Conservation (phyloP, 306 rosid species). For the Amphicarpaea edgeworthii region DNA sequence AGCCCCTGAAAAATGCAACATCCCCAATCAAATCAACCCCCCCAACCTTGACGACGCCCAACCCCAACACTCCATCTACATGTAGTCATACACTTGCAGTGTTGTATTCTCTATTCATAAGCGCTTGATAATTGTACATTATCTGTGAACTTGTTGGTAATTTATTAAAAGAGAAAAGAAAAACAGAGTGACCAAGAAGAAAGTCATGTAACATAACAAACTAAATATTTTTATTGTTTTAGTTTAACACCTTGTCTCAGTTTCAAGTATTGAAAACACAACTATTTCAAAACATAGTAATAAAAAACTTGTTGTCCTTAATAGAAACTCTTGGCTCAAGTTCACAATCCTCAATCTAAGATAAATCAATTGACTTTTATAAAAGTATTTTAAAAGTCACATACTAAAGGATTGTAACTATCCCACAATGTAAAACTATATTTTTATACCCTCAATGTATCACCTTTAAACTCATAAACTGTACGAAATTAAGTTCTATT, state of each 20-base stretch:
- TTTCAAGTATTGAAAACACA: neutral
- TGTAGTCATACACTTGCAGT: neutral
- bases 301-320: neutral
- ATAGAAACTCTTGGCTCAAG: neutral
- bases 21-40: too few relatives aligned
- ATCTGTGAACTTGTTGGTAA: neutral
- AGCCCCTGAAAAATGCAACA: too few relatives aligned
- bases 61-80: too few relatives aligned
- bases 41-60: too few relatives aligned
- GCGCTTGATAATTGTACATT: neutral
- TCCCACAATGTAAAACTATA: too few relatives aligned
- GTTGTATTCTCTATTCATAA: neutral
- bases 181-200: neutral
- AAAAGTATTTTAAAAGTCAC: too few relatives aligned
- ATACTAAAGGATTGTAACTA: too few relatives aligned
- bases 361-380: too few relatives aligned
- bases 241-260: neutral
- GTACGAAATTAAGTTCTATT: neutral
- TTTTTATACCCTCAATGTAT: too few relatives aligned
- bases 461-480: too few relatives aligned
- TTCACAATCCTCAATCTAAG: too few relatives aligned
- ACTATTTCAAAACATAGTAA: neutral
- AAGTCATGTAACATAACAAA: neutral
- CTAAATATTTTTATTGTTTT: neutral
- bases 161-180: conserved; percentile 15